Evolutionary conservation across 768 basidiomycete genomes (phyloP), one percentile per base, ranked within the genome.

Genomic region (Mycena amicta): DNA sequence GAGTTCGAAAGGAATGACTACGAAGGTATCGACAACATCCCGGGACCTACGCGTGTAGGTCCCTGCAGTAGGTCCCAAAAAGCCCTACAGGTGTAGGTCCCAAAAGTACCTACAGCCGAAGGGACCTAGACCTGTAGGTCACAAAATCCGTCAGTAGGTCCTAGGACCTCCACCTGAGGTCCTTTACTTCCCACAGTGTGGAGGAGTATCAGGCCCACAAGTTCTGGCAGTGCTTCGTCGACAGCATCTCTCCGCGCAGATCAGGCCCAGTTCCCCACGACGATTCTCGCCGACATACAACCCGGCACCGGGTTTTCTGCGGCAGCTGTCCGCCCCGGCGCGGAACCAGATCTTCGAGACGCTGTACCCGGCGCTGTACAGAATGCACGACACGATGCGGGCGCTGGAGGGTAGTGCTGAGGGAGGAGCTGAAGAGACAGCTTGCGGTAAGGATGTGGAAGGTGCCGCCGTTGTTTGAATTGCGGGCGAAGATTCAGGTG

Each of bases 221-320:
- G 6, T 22, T 18, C 39, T n/a, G n/a, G n/a, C n/a, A n/a, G n/a
- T 6, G 29, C 18, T 28, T 30, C 47, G 26, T 54, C 52, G 11
- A 60, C 66, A 11, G 75, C 74, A 45, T 68, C 61, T 23, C 56
- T 72, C 55, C 71, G 68, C 30, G 78, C 77, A n/a, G 56, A 67
- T 30, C 75, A 76, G 57, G 77, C 76, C 30, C 71, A 71, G 47
- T 73, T 74, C 59, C 82, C 80, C 22, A 72, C 75, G 5, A 58
- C 63, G 33, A 63, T 76, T 54, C 70, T 78, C 20, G 68, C 40
- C 52, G 26, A 41, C 13, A 45, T 26, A 4, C 26, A 45, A 16
- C 43, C 65, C 20, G 63, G 67, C 16, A 61, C 68, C 29, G 61
- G 58, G 74, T 20, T 77, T 80, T 54, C 53, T 78, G 53, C 64